Evolutionary conservation across 108 stramenopile species (phyloP).

Genomic region (Conticribra guillardii): DNA sequence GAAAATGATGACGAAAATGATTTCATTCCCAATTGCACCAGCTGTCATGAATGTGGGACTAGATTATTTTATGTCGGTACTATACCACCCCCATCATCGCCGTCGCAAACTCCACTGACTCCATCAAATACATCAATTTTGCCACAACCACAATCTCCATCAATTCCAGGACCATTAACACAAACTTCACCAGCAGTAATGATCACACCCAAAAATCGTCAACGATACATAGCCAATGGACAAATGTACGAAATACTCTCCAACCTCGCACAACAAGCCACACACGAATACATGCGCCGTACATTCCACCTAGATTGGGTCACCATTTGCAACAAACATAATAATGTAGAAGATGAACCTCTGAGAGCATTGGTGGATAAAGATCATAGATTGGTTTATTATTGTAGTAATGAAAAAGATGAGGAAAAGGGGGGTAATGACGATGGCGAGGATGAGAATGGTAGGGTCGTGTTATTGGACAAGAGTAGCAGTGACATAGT

Average conservation of each 20-base stretch:
- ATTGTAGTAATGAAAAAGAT: too few relatives aligned
- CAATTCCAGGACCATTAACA: not conserved
- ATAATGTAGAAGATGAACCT: slow-evolving; percentile 26
- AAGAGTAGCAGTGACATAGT: not conserved
- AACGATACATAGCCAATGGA: slow-evolving; percentile 72
- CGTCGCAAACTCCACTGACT: not conserved
- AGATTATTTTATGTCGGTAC: slow-evolving; percentile 66
- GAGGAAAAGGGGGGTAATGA: slow-evolving; percentile 17
- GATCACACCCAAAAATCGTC: slow-evolving; percentile 66
- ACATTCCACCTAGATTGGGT: slow-evolving; percentile 73
- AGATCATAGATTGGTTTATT: slow-evolving; percentile 34
- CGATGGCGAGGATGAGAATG: slow-evolving; percentile 9
- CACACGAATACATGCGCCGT: slow-evolving; percentile 67
- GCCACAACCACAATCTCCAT: not conserved
- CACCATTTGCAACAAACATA: slow-evolving; percentile 47
- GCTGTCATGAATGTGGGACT: slow-evolving; percentile 42
- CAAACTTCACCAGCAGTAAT: not conserved
- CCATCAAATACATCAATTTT: not conserved
- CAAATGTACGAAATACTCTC: slow-evolving; percentile 73
- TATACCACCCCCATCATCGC: not conserved
- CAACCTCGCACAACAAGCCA: slow-evolving; percentile 67
- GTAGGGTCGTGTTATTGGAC: not conserved
- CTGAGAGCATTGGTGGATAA: slow-evolving; percentile 67
- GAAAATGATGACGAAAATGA: not conserved
- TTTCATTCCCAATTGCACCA: slow-evolving; percentile 9